Evolutionary conservation across 306 rosid genomes (phyloP).

Genomic region (Acacia acuminata): DNA sequence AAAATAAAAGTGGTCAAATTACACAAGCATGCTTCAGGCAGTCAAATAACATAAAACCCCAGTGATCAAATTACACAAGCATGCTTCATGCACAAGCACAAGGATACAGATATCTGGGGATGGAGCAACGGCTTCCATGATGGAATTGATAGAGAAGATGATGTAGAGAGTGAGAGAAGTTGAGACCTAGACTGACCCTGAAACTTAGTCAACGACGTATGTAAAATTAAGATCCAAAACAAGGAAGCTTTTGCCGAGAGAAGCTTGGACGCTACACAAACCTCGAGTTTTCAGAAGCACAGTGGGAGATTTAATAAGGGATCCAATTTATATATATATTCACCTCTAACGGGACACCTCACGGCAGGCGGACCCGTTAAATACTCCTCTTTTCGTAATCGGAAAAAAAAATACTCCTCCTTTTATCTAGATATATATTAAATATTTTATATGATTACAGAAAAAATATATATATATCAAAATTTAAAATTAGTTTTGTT

Average conservation of each 20-base stretch:
- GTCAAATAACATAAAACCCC: conserved; percentile 4
- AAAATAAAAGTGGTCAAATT: too few species aligned
- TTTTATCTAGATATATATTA: too few species aligned
- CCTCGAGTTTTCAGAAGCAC: background rate
- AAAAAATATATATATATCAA: too few species aligned
- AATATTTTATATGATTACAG: too few species aligned
- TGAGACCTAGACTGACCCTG: background rate
- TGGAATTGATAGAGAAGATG: background rate
- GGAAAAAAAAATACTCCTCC: too few species aligned
- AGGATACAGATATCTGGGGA: conserved; percentile 46
- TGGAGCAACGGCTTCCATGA: conserved; percentile 39
- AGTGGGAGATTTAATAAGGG: background rate
- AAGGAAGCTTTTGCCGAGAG: conserved; percentile 9
- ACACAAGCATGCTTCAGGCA: too few species aligned
- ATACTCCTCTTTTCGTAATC: too few species aligned
- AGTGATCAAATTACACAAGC: background rate
- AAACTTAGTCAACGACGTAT: background rate
- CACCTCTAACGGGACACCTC: background rate
- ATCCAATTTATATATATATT: background rate
- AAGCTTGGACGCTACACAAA: conserved; percentile 36
- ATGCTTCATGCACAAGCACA: background rate
- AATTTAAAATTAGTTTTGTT: too few species aligned
- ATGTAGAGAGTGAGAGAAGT: background rate
- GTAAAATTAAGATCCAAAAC: background rate
- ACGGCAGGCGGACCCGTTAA: too few species aligned